Evolutionary conservation across 495 filamentous ascomycete genomes (phyloP), one percentile per base, ranked within the genome.

Genomic region (Neurospora cerealis): DNA sequence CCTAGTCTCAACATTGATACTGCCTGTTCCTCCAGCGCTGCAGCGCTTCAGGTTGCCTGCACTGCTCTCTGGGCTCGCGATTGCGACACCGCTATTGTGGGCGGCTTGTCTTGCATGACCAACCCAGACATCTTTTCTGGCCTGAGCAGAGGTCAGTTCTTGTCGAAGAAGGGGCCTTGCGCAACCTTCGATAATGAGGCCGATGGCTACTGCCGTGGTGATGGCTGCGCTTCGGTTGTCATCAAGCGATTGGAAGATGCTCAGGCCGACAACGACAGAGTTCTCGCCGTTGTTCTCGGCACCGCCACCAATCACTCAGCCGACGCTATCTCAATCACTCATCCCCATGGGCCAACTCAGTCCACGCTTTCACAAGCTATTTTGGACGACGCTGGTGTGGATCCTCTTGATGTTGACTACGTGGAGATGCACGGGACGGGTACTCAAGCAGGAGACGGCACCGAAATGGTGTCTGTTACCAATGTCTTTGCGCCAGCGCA

Each of bases 391-490:
- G 90, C 91, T 11, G 88, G 91, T 46, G 85, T 93, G 6, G 88
- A 93, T 72, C 91, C 93, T 3, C 87, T 88, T 71, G 90, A 94
- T 69, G 82, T 95, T 28, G 90, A 90, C 82, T 96, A 95, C 75
- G 89, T 96, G 17, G 93, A 96, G 79, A 93, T 94, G 89, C 93
- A 96, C 79, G 93, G 93, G n/a, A 96, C 93, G 1, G 93, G 93
- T 10, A 95, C 93, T 0, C 92, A 94, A 78, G 92, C 91, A 24
- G 93, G 93, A 11, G 93, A 96, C 80, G 89, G 88, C 0, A 90
- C 89, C 0, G 93, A 96, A 80, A 93, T 95, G 91, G 81, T 86
- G 41, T 93, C 91, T 11, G 91, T 96, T 42, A 89, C 90, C 19
- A 91, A 91, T 74, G 86, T 92, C 24, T 98, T 98, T 76, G 95